Evolutionary conservation across 129 eudicot genomes (phyloP), one percentile per base, ranked within the genome.

Genomic region (Lonicera japonica): DNA sequence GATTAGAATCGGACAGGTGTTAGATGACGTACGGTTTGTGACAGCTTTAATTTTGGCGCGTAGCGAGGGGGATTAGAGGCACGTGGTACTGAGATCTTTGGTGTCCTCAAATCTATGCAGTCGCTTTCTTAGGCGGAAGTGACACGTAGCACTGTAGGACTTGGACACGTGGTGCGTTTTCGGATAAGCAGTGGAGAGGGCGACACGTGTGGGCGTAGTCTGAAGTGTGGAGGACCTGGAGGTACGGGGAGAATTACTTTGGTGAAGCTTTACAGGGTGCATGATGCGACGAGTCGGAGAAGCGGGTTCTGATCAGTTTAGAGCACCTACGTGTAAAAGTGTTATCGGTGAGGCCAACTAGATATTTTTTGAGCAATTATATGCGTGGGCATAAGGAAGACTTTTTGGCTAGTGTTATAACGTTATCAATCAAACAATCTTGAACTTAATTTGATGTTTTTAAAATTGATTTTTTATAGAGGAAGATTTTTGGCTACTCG

Each of bases 171-270:
- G 39, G 34, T 11, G 5, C 1, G 71, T 56, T 24, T 0, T 19
- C 36, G 36, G 36, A 29, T 29, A 29, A 29, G 36, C 36, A 29
- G 6, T 29, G 36, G n/a, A n/a, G n/a, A n/a, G n/a, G 36, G 36
- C 22, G 71, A 57, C 71, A 72, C 65, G 71, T 72, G 71, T 3
- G 7, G n/a, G 34, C 29, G 11, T 45, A 4, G 34, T 54, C 12
- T 54, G 59, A 11, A 0, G 36, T 54, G 59, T 1, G 36, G 36
- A n/a, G n/a, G n/a, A n/a, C n/a, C n/a, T n/a, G n/a, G n/a, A n/a
- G 36, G 6, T 29, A 6, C 36, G 36, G 36, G 36, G 36, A n/a
- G 21, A 17, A 10, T 10, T 0, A 16, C 17, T 6, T 40, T 20
- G 48, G 65, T 17, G 48, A 25, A 18, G 65, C n/a, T 14, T 45